Conservation (phyloP, 768 basidiomycete species). For the Boletus vinaceobasis region DNA sequence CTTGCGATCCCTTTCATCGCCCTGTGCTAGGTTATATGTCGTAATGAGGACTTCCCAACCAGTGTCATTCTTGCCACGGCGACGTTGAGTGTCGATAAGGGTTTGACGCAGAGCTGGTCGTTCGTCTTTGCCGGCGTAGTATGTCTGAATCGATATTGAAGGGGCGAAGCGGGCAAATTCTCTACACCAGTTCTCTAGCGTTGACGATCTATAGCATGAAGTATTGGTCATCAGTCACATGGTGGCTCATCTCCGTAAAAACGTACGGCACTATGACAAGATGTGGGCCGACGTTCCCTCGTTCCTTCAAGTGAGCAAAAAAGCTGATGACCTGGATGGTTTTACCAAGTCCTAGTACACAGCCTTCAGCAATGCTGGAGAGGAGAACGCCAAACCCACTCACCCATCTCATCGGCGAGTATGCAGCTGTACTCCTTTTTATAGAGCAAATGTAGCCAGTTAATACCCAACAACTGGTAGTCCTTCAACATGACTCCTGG, state of each 20-base stretch:
- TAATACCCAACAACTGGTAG: constrained; percentile 95
- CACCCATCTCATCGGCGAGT: constrained; percentile 99
- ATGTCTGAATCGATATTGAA: constrained; percentile 79
- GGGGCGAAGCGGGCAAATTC: constrained; percentile 94
- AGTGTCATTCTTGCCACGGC: constrained; percentile 43
- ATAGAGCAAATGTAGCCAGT: constrained; percentile 92
- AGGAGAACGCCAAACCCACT: constrained; percentile 23
- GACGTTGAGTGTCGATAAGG: constrained; percentile 57
- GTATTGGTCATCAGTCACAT: constrained; percentile 6
- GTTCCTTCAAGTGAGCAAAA: constrained; percentile 83
- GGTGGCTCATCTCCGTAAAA: neutral
- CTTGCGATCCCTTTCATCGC: constrained; percentile 82
- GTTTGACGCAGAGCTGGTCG: constrained; percentile 70
- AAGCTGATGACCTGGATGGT: constrained; percentile 99
- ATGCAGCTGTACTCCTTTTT: constrained; percentile 83
- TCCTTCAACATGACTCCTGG: constrained; percentile 82
- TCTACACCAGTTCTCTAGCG: constrained; percentile 97
- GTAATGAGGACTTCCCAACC: constrained; percentile 95
- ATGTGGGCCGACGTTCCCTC: constrained; percentile 78
- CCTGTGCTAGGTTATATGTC: constrained; percentile 92
- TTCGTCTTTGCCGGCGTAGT: constrained; percentile 92
- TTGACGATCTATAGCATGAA: constrained; percentile 67
- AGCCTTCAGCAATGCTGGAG: neutral
- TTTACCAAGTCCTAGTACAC: constrained; percentile 82
- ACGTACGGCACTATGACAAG: constrained; percentile 93